phyloP scores from a whole-genome alignment of 345 rosid species.

The Salix udensis region DNA sequence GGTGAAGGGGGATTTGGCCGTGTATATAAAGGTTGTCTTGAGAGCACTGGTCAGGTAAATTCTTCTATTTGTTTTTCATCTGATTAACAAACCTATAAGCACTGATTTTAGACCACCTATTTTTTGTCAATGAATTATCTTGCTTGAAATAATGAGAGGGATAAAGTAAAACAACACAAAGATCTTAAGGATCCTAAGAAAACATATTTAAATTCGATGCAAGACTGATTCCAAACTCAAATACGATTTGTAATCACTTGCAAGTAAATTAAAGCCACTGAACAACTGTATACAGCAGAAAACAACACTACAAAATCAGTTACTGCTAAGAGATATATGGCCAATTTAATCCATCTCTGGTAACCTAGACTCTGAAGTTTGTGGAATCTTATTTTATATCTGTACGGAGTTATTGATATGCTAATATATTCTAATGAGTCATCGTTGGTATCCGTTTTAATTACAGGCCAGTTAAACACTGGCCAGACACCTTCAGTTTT shows the following conservation, averaged over 20 bases:
- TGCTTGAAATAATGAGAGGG: neutral
- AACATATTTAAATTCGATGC: neutral
- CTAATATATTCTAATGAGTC: neutral
- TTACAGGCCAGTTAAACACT: neutral
- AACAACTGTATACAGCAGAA: neutral
- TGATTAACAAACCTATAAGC: neutral
- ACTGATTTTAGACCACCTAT: neutral
- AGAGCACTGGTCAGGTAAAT: conserved; percentile 88
- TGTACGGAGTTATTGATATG: no score
- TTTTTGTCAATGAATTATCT: conserved; percentile 2
- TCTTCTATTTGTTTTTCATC: neutral
- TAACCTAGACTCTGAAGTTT: no score
- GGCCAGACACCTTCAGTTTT: neutral
- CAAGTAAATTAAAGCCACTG: neutral
- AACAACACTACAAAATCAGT: neutral
- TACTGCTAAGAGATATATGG: neutral
- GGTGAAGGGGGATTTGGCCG: conserved; percentile 99
- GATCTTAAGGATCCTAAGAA: neutral
- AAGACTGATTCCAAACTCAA: neutral
- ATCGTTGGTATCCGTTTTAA: neutral
- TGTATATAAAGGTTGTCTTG: conserved; percentile 85
- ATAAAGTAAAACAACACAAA: neutral
- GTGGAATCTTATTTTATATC: no score
- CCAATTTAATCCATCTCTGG: no score
- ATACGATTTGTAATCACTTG: neutral